These are phyloP conservation scores for Croton setiger DNA, from an alignment of 441 rosid genomes.

Conservation along the genomic window DNA sequence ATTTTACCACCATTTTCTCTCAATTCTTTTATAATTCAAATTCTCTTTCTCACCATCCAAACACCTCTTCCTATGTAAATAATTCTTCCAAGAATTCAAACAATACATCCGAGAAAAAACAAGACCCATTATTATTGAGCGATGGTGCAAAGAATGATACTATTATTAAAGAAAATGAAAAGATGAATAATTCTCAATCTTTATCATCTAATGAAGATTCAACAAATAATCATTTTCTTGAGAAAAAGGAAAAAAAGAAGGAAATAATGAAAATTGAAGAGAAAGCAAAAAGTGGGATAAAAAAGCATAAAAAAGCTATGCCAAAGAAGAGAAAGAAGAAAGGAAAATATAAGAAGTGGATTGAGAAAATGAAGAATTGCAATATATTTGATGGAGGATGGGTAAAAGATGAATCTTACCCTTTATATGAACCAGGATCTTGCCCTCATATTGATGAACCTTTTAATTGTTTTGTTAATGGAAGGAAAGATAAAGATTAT, in stretches of 20 bases:
- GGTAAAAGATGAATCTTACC: conserved; percentile 56
- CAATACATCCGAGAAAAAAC: not conserved
- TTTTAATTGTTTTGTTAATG: conserved; percentile 55
- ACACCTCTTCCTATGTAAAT: not conserved
- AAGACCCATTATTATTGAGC: not conserved
- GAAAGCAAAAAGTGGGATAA: not conserved
- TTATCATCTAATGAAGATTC: not conserved
- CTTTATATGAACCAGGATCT: conserved; percentile 54
- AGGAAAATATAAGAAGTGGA: conserved; percentile 22
- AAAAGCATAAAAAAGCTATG: not conserved
- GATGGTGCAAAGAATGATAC: conserved; percentile 2
- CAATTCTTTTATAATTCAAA: conserved; percentile 12
- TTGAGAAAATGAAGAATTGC: conserved; percentile 35
- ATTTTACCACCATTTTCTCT: conserved; percentile 7
- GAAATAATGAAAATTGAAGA: not conserved
- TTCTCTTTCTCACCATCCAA: conserved; percentile 3
- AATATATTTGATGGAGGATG: conserved; percentile 58
- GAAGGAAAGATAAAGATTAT: conserved; percentile 54
- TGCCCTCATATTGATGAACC: conserved; percentile 57
- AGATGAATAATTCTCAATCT: not conserved
- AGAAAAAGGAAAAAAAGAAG: not conserved
- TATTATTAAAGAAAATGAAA: not conserved
- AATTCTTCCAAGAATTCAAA: not conserved
- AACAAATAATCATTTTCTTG: not conserved
- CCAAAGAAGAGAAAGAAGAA: conserved; percentile 3